These are phyloP conservation scores for Flaveria bidentis DNA, from an alignment of 129 eudicot species.

Conservation along the genomic window DNA sequence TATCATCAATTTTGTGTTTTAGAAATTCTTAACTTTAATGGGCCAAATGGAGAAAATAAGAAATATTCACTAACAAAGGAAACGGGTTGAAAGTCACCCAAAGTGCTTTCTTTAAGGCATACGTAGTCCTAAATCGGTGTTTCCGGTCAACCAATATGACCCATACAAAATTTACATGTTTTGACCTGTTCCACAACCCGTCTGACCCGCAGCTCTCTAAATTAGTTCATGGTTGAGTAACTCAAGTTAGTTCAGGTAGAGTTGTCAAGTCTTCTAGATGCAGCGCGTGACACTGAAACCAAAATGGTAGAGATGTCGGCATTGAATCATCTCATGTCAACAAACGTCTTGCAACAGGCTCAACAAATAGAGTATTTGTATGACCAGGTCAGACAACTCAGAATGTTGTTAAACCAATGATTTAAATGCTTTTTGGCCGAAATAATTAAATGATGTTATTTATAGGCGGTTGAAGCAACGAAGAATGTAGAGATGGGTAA, in stretches of 20 bases:
- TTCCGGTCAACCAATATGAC: not conserved
- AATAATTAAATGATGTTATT: not conserved
- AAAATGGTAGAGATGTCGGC: slow-evolving; percentile 98
- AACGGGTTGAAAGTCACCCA: not conserved
- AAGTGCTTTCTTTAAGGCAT: not conserved
- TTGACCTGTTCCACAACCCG: not conserved
- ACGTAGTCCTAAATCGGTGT: not conserved
- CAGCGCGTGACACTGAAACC: slow-evolving; percentile 84
- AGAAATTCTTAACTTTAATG: not conserved
- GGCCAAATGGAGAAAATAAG: not conserved
- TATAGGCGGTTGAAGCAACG: slow-evolving; percentile 90
- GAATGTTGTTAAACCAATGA: not conserved
- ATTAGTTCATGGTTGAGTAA: slow-evolving; percentile 15
- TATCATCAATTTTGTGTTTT: slow-evolving; percentile 15
- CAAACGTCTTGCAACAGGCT: slow-evolving; percentile 90
- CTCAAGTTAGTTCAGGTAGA: slow-evolving; percentile 55
- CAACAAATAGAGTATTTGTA: slow-evolving; percentile 84
- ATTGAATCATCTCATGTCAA: slow-evolving; percentile 91
- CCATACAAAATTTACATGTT: not conserved
- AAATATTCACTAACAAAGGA: not conserved
- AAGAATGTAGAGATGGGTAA: slow-evolving; percentile 85
- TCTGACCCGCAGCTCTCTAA: not conserved
- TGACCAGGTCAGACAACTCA: slow-evolving; percentile 68
- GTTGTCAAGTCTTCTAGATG: slow-evolving; percentile 76
- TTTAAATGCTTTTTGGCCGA: not conserved